phyloP scores from a whole-genome alignment of 2,329 filamentous ascomycete species.

The Xylaria sp. region DNA sequence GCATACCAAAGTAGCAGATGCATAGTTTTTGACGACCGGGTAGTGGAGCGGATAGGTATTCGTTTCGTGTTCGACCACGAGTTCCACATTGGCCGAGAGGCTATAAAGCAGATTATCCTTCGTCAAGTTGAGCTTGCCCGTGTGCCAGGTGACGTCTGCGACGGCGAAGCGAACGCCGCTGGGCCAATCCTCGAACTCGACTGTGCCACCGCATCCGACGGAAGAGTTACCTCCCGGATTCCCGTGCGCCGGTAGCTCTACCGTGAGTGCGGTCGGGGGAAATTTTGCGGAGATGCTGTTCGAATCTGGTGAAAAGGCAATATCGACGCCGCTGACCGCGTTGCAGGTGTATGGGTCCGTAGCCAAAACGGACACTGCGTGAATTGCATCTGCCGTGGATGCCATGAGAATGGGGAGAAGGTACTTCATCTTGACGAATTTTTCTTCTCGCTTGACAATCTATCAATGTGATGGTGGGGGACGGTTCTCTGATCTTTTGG shows the following conservation, averaged over 20 bases:
- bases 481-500: not conserved
- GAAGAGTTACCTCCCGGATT: constrained; percentile 29
- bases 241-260: constrained; percentile 30
- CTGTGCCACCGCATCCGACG: constrained; percentile 35
- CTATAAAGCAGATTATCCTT: constrained; percentile 21
- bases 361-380: constrained; percentile 31
- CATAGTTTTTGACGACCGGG: constrained; percentile 33
- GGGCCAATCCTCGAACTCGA: constrained; percentile 36
- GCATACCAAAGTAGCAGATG: constrained; percentile 33
- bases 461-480: not conserved
- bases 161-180: constrained; percentile 33
- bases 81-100: constrained; percentile 31
- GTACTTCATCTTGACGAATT: constrained; percentile 15
- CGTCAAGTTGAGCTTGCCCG: constrained; percentile 30
- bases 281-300: constrained; percentile 35
- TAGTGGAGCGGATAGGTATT: constrained; percentile 33
- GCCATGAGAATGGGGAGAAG: not conserved
- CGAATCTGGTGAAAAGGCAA: constrained; percentile 31
- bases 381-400: constrained; percentile 25
- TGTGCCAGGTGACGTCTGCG: constrained; percentile 35
- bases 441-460: not conserved
- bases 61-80: constrained; percentile 28
- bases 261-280: constrained; percentile 26
- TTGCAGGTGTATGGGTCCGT: constrained; percentile 32
- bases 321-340: constrained; percentile 35